A percentile compares a stretch with the other conserved stretches of the same genome.
phyloP scores from a whole-genome alignment of 2,329 filamentous ascomycete genomes.

The Xylariomycetidae sp. region DNA sequence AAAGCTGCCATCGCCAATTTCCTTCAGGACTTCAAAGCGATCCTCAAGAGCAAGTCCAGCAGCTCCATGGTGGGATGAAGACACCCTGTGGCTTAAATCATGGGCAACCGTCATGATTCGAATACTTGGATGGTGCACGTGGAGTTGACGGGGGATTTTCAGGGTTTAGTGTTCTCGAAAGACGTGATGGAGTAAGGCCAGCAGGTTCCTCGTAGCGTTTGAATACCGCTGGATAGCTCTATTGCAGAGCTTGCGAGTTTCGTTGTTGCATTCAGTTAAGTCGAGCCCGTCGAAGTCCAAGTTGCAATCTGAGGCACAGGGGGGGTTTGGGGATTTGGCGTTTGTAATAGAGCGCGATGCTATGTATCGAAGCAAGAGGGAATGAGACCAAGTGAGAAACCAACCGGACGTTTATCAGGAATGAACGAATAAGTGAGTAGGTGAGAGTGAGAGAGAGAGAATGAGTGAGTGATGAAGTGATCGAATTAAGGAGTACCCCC shows the following conservation, averaged over 20 bases:
- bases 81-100: conserved; percentile 67
- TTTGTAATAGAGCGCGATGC: conserved; percentile 6
- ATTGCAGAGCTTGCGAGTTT: conserved; percentile 30
- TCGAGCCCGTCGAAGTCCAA: conserved; percentile 10
- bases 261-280: conserved; percentile 33
- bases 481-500: too few relatives aligned
- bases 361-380: conserved; percentile 7
- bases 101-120: conserved; percentile 70
- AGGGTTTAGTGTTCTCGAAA: too few relatives aligned
- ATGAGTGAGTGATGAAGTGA: conserved; percentile 11
- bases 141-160: conserved; percentile 6
- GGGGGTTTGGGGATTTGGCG: background rate
- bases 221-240: conserved; percentile 29
- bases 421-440: conserved; percentile 5
- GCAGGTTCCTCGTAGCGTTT: too few relatives aligned
- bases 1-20: conserved; percentile 98
- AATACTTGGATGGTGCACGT: conserved; percentile 9
- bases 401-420: background rate
- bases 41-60: conserved; percentile 70
- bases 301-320: too few relatives aligned
- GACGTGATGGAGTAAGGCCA: too few relatives aligned
- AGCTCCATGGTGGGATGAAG: conserved; percentile 45
- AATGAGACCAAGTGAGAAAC: conserved; percentile 9
- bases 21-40: conserved; percentile 93
- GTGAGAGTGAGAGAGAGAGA: conserved; percentile 18